Conservation (phyloP, 495 filamentous ascomycete genomes). For the Hypoxylon lienhwacheense region DNA sequence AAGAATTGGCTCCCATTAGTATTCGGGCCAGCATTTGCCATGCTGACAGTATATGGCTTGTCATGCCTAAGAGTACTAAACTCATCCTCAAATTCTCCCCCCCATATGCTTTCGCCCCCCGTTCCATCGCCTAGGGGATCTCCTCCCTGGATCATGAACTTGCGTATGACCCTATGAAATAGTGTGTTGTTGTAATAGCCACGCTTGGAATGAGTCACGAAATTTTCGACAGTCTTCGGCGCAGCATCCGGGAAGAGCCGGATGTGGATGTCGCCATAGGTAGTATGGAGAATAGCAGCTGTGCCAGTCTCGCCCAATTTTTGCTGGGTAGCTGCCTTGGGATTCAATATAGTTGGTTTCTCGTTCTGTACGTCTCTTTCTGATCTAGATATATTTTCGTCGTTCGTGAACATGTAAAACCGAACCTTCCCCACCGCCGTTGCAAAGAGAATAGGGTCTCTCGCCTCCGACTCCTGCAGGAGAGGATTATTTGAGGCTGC, state of each 20-base stretch:
- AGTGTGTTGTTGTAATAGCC: conserved; percentile 97
- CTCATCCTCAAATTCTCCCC: conserved; percentile 91
- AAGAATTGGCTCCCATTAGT: conserved; percentile 89
- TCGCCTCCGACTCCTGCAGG: conserved; percentile 85
- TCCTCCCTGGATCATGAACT: conserved; percentile 97
- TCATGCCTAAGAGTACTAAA: conserved; percentile 91
- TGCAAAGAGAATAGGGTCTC: conserved; percentile 84
- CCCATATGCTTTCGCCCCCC: conserved; percentile 97
- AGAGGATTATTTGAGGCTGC: conserved; percentile 92
- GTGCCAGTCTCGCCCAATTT: conserved; percentile 72
- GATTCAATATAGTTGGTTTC: conserved; percentile 65
- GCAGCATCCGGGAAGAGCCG: conserved; percentile 91
- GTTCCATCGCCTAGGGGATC: conserved; percentile 95
- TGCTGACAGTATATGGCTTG: conserved; percentile 92
- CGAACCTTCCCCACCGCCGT: conserved; percentile 87
- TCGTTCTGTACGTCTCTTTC: conserved; percentile 94
- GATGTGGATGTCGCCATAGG: conserved; percentile 91
- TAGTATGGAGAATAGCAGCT: conserved; percentile 86
- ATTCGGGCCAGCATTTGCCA: conserved; percentile 94
- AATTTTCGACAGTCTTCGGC: conserved; percentile 98
- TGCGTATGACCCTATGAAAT: conserved; percentile 95
- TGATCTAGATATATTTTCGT: conserved; percentile 78
- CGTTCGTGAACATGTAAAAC: conserved; percentile 98
- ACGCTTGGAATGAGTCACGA: conserved; percentile 82
- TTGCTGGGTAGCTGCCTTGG: conserved; percentile 49